Percentiles rank a stretch among this genome's conserved stretches.
These are phyloP conservation scores for Alloteropsis semialata DNA, from an alignment of 176 grass and related monocot species.

Conservation along the genomic window DNA sequence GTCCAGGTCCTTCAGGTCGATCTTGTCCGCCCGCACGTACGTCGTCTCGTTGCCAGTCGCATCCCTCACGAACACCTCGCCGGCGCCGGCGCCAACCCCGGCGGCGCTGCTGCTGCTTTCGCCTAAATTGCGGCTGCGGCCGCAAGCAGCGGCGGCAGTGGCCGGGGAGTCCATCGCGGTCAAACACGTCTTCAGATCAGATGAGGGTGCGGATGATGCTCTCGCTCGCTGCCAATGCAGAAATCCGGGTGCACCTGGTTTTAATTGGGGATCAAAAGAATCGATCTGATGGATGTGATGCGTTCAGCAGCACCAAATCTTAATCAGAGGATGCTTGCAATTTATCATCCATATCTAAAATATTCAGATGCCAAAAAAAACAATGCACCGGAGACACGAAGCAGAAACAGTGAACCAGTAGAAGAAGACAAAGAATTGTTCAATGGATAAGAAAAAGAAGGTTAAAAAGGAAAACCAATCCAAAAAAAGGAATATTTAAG, in stretches of 20 bases:
- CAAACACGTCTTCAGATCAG: not conserved
- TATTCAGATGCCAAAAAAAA: too few species aligned
- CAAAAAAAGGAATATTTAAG: too few species aligned
- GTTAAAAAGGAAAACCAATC: too few species aligned
- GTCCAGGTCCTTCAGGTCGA: constrained; percentile 73
- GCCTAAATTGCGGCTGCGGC: not conserved
- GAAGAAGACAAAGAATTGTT: too few species aligned
- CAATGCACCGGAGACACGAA: too few species aligned
- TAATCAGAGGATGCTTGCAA: not conserved
- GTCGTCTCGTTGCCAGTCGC: constrained; percentile 44
- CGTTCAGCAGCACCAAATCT: not conserved
- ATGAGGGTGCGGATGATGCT: not conserved
- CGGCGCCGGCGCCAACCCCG: not conserved
- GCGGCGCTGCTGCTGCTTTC: not conserved
- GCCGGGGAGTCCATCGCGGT: not conserved
- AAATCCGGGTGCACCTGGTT: too few species aligned
- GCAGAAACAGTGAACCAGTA: too few species aligned
- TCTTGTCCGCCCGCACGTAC: constrained; percentile 66
- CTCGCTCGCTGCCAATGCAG: not conserved
- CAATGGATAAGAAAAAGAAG: too few species aligned
- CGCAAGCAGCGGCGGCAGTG: not conserved
- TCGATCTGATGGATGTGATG: too few species aligned
- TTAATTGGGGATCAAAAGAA: too few species aligned
- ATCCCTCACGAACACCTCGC: constrained; percentile 40
- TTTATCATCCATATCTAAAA: not conserved